Evolutionary conservation across 495 filamentous ascomycete genomes (phyloP).

Genomic region (Viridothelium virens): DNA sequence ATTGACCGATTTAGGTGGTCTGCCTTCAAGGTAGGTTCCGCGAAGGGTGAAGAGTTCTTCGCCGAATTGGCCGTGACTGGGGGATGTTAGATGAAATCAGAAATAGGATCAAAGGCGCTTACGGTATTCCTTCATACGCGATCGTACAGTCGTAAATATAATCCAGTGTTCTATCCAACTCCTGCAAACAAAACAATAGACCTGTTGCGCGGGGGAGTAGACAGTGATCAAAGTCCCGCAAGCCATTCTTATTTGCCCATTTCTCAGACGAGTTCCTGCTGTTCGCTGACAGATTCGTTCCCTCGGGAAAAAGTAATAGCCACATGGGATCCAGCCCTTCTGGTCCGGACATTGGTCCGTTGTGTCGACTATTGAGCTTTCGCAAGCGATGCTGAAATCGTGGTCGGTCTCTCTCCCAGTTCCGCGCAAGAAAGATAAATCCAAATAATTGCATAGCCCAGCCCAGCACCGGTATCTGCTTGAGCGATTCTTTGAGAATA

Average conservation of each 20-base stretch:
- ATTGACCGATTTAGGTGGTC: conserved; percentile 74
- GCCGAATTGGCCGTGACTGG: conserved; percentile 60
- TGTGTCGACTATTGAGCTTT: conserved; percentile 53
- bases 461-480: conserved; percentile 66
- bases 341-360: conserved; percentile 41
- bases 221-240: conserved; percentile 58
- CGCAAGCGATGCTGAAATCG: conserved; percentile 59
- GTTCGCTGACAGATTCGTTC: conserved; percentile 66
- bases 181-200: conserved; percentile 63
- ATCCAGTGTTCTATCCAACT: conserved; percentile 62
- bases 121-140: conserved; percentile 75
- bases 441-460: conserved; percentile 74
- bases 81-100: conserved; percentile 20
- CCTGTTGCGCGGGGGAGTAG: conserved; percentile 72
- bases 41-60: conserved; percentile 68
- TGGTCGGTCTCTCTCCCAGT: conserved; percentile 70
- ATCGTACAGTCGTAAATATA: conserved; percentile 83
- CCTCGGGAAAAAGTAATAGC: conserved; percentile 77
- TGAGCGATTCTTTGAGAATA: conserved; percentile 75
- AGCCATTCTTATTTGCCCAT: conserved; percentile 62
- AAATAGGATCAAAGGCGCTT: conserved; percentile 31
- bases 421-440: conserved; percentile 78
- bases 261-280: conserved; percentile 52
- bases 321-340: conserved; percentile 63
- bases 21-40: conserved; percentile 66